Evolutionary conservation across 805 yeast species (phyloP).

Genomic region (Kuraishia borneana): DNA sequence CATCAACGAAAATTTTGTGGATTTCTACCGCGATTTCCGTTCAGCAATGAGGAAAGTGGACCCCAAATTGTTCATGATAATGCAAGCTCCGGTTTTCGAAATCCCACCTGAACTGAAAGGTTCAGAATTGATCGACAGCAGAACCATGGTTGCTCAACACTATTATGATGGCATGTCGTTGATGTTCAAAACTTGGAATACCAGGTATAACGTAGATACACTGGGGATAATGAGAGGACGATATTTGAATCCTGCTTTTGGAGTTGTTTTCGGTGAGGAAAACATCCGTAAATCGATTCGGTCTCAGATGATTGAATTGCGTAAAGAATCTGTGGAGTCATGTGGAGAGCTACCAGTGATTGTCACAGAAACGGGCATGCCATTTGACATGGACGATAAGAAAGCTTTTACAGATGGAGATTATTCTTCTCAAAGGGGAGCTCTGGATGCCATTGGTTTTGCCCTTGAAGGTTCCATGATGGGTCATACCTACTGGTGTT

Average conservation of each 20-base stretch:
- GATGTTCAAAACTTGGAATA: constrained; percentile 86
- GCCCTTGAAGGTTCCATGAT: constrained; percentile 70
- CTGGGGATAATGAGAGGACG: constrained; percentile 75
- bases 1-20: constrained; percentile 49
- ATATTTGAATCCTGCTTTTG: constrained; percentile 61
- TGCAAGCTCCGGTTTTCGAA: constrained; percentile 78
- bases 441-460: constrained; percentile 70
- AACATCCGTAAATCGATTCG: constrained; percentile 65
- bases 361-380: constrained; percentile 95
- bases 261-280: constrained; percentile 72
- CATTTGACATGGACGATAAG: constrained; percentile 87
- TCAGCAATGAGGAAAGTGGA: constrained; percentile 33
- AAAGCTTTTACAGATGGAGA: constrained; percentile 56
- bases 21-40: constrained; percentile 44
- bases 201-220: constrained; percentile 75
- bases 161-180: constrained; percentile 92
- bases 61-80: constrained; percentile 38
- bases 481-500: constrained; percentile 81
- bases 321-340: constrained; percentile 45
- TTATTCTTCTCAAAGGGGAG: constrained; percentile 65
- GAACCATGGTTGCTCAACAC: constrained; percentile 75
- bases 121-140: constrained; percentile 42
- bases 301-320: constrained; percentile 58
- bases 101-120: constrained; percentile 58
- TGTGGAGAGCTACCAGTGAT: constrained; percentile 68